Base-by-base conservation (phyloP, 2,329 filamentous ascomycete genomes). In the Epichloe gansuensis region DNA sequence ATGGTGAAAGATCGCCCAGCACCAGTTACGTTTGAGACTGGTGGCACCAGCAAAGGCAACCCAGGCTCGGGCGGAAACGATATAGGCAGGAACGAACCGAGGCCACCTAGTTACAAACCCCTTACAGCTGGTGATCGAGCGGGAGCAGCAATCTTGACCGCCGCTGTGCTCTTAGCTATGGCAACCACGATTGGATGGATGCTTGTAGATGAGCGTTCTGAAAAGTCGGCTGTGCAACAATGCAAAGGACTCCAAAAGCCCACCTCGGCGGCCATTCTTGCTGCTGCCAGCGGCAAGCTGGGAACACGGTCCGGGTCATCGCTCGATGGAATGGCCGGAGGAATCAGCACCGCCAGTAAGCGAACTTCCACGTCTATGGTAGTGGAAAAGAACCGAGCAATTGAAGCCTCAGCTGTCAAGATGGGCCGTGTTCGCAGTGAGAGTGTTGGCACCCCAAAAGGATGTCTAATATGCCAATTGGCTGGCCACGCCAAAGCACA, bases 81-180 rank as follows among this genome's bases (percentile, higher is more conserved):
- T 57, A 69, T 70, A 41, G 74, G 68, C 46, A 64, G 69, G n/a
- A 65, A 63, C 12, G 56, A 61, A 52, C 67, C 52, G 47, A 50
- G 46, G 13, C 59, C 62, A 12, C 60, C 50, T 34, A 57, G 54
- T 42, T 65, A 60, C 47, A 55, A 54, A 21, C 58, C 60, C 28
- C 63, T 71, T 21, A 80, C 78, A 3, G 73, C 73, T 1, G 81
- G 75, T 7, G 86, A 91, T 61, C 79, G 73, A 56, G 84, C 79
- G 6, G 88, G 85, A 11, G 86, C 86, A 39, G 78, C 78, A 11
- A 77, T 89, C 55, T 58, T 74, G 49, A 91, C 86, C 1, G 65
- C 79, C 1, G 48, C 82, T 5, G 65, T 84, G 3, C 63, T 88
- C 1, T 61, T 75, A 5, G 67, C 72, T 6, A 69, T 86, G 41